A percentile compares a stretch with the other conserved stretches of the same genome.
Conservation (phyloP, 768 basidiomycete species). For the Pulveroboletus frians region DNA sequence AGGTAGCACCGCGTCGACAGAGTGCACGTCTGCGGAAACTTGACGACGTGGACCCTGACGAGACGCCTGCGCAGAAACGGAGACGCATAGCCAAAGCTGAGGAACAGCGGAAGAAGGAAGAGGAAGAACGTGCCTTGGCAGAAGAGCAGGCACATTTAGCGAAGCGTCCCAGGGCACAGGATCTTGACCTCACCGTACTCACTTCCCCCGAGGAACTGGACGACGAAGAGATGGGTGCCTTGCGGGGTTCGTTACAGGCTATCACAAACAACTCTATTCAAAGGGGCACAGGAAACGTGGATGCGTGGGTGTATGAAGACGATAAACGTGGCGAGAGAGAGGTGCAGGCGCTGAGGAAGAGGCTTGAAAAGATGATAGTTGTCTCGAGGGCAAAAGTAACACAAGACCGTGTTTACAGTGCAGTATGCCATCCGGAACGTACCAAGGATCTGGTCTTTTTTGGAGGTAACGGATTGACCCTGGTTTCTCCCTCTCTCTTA, state of each 20-base stretch:
- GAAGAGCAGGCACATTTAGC: conserved; percentile 61
- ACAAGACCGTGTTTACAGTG: conserved; percentile 66
- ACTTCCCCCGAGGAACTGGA: conserved; percentile 43
- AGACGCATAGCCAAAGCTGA: conserved; percentile 63
- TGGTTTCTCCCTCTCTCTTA: neutral
- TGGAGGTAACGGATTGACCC: conserved; percentile 46
- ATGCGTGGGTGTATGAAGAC: conserved; percentile 47
- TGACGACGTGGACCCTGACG: conserved; percentile 49
- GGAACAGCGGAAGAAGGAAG: conserved; percentile 52
- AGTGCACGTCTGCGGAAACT: conserved; percentile 53
- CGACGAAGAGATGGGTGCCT: conserved; percentile 40
- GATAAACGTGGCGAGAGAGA: conserved; percentile 44
- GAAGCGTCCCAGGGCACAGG: conserved; percentile 63
- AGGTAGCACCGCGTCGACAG: conserved; percentile 54
- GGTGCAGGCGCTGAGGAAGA: conserved; percentile 50
- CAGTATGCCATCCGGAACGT: conserved; percentile 74
- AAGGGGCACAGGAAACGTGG: conserved; percentile 39
- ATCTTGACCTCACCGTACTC: conserved; percentile 56
- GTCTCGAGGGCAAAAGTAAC: conserved; percentile 79
- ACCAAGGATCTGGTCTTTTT: conserved; percentile 84
- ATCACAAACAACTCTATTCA: conserved; percentile 35
- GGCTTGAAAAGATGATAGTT: conserved; percentile 53
- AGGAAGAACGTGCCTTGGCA: conserved; percentile 54
- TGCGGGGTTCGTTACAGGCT: conserved; percentile 43
- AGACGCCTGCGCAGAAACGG: conserved; percentile 57